phyloP scores from a whole-genome alignment of 2,329 filamentous ascomycete genomes.

The Paracamarosporium sp. region DNA sequence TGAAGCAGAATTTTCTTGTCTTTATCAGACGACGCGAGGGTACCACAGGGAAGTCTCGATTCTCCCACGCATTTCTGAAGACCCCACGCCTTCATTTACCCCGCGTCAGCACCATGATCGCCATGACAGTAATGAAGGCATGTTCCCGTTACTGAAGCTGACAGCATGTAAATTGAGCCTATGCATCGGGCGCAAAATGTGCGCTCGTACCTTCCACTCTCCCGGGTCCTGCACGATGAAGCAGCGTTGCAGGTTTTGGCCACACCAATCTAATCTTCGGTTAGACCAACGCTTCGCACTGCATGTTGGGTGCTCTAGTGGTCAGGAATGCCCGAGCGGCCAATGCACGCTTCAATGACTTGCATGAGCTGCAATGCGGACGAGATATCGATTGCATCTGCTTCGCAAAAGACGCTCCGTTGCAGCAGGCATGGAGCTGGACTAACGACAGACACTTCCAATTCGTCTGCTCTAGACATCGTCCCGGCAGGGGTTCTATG shows the following conservation, averaged over 20 bases:
- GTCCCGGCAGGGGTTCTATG: too few species aligned
- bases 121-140: neutral
- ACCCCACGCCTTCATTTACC: slow-evolving; percentile 1
- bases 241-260: neutral
- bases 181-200: neutral
- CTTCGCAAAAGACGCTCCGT: neutral
- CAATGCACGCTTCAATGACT: slow-evolving; percentile 12
- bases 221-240: neutral
- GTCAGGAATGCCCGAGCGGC: neutral
- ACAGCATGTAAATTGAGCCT: neutral
- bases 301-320: neutral
- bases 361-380: slow-evolving; percentile 9
- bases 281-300: neutral
- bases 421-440: neutral
- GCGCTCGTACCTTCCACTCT: neutral
- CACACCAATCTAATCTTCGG: neutral
- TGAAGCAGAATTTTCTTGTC: slow-evolving; percentile 20
- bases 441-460: too few species aligned
- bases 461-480: too few species aligned
- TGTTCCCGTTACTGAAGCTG: neutral
- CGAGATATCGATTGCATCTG: neutral
- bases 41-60: neutral
- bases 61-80: neutral
- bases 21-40: neutral
- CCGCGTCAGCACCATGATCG: neutral